Evolutionary conservation across 2,329 filamentous ascomycete genomes (phyloP).

Genomic region (Colletotrichum incanum): DNA sequence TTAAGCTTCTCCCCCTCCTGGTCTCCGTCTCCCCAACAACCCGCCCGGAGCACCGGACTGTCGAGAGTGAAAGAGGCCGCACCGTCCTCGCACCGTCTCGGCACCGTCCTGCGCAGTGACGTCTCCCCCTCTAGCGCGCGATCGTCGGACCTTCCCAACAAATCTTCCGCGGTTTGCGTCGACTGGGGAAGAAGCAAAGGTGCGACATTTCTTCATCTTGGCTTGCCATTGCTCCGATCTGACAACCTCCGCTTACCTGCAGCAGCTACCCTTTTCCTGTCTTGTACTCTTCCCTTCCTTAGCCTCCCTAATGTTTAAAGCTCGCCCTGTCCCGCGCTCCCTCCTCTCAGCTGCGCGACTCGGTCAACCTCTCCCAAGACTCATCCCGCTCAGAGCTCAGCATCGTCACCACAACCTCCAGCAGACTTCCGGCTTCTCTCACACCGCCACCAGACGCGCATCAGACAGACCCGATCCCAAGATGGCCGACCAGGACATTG

Average conservation of each 20-base stretch:
- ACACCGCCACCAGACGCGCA: conserved; percentile 16
- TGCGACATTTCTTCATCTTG: conserved; percentile 39
- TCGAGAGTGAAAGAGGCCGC: conserved; percentile 6
- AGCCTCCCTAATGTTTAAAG: conserved; percentile 36
- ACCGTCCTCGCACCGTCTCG: conserved; percentile 24
- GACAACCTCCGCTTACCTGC: conserved; percentile 27
- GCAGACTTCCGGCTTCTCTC: conserved; percentile 17
- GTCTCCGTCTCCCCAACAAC: conserved; percentile 14
- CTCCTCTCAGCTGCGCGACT: conserved; percentile 29
- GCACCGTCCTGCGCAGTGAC: conserved; percentile 33
- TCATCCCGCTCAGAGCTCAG: conserved; percentile 13
- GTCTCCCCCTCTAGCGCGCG: conserved; percentile 18
- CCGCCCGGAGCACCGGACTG: conserved; percentile 29
- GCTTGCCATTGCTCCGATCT: conserved; percentile 29
- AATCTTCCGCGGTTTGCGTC: conserved; percentile 23
- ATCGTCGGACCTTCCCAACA: conserved; percentile 42
- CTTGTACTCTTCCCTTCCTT: background rate
- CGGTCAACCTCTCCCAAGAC: conserved; percentile 7
- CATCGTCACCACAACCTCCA: background rate
- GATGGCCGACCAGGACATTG: conserved; percentile 43
- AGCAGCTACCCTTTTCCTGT: conserved; percentile 11
- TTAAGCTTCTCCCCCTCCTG: background rate
- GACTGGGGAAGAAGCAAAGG: conserved; percentile 4
- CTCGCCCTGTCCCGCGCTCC: conserved; percentile 24
- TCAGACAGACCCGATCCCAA: conserved; percentile 30